Evolutionary conservation across 2,329 filamentous ascomycete species (phyloP), one percentile per base, ranked within the genome.

Genomic region (Tolypocladium amazonense): DNA sequence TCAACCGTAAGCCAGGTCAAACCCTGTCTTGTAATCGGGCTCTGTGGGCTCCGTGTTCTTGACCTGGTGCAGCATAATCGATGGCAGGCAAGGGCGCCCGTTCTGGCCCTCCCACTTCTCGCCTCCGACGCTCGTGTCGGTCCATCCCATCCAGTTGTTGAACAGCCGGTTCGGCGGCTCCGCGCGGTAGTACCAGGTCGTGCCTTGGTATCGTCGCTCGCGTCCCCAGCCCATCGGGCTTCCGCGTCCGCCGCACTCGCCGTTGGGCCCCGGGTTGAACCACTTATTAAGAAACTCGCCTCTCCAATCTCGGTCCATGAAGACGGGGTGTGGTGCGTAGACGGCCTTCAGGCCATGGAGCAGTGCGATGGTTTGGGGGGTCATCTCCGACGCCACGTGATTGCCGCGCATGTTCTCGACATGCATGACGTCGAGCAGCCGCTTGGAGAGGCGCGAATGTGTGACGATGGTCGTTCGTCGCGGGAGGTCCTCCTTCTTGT

Each of bases 381-480:
- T 88, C 88, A 93, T 92, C 70, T 93, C 89, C 0, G 88, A 89
- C 60, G 87, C 88, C 66, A 92, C 85, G 68, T 91, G 88, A 67
- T 88, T 88, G 63, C 88, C 87, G 18, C 82, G 80, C 63, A 88
- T 78, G 58, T 89, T 89, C 71, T 92, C 90, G 39, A 84, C 80
- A 68, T 93, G 88, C 88, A 92, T 92, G 62, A 86, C 81, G 65
- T 90, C 82, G 39, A 93, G 77, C 2, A 93, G 78, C 35, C 81
- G 81, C 69, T 86, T 88, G 20, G 88, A 92, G 9, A 90, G 77
- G 58, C 89, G 84, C 1, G 87, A 86, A 63, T 90, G 88, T 0
- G 89, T 92, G 62, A 91, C 86, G 66, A 92, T 89, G n/a, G 88
- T 88, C 14, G 86, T 85, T 61, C 89, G 84, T 58, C 89, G 85